These are phyloP conservation scores for Sphaceloma murrayae DNA, from an alignment of 2,329 filamentous ascomycete genomes.

Conservation along the genomic window DNA sequence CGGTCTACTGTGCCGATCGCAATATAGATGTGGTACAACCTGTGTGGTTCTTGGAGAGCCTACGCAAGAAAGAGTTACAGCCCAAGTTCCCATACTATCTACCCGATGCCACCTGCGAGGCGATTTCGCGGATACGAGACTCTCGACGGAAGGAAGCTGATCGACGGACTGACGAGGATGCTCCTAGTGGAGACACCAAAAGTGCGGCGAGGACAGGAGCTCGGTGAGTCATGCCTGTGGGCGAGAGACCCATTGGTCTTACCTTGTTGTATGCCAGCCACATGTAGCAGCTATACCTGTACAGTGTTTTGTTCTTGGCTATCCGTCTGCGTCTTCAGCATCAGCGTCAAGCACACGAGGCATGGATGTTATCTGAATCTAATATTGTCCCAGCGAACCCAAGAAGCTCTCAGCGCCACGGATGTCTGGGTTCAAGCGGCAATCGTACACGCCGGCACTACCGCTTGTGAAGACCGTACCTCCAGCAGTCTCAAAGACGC, in stretches of 20 bases:
- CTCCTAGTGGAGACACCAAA: neutral
- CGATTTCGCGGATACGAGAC: slow-evolving; percentile 5
- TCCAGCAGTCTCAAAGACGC: neutral
- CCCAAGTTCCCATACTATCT: neutral
- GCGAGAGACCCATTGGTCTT: too few species aligned
- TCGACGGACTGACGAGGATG: too few species aligned
- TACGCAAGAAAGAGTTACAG: slow-evolving; percentile 38
- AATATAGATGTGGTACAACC: slow-evolving; percentile 70
- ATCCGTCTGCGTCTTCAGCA: too few species aligned
- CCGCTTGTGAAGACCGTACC: neutral
- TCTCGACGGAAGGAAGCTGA: neutral
- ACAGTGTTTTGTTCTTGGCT: too few species aligned
- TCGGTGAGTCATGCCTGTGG: too few species aligned
- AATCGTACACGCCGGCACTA: slow-evolving; percentile 5
- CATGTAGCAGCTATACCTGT: too few species aligned
- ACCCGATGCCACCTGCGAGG: slow-evolving; percentile 1
- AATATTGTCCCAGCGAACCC: neutral
- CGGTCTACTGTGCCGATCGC: slow-evolving; percentile 65
- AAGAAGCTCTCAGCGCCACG: neutral
- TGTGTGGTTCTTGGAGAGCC: slow-evolving; percentile 78
- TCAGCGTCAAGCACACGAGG: too few species aligned
- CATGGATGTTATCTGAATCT: neutral
- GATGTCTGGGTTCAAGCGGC: slow-evolving; percentile 9
- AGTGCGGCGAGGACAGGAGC: neutral
- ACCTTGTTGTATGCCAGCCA: too few species aligned